phyloP scores from a whole-genome alignment of 2,329 filamentous ascomycete genomes.

The Diaporthe vaccinii region DNA sequence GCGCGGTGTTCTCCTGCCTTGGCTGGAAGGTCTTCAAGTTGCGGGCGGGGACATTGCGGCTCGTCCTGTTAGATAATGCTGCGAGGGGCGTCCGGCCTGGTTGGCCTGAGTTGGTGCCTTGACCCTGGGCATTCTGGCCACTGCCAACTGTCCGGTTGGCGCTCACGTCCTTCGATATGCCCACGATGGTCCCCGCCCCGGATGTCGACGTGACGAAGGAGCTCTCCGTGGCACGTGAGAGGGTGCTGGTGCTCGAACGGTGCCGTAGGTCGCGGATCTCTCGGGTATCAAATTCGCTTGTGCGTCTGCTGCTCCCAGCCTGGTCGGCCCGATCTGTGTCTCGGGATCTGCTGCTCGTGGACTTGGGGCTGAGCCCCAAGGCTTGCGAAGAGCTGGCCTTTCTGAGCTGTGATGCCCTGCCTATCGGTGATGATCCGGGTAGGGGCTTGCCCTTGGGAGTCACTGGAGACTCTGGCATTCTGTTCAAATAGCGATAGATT shows the following conservation, averaged over 20 bases:
- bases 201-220: conserved; percentile 22
- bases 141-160: conserved; percentile 21
- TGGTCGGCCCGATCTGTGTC: not conserved
- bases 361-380: not conserved
- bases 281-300: not conserved
- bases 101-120: not conserved
- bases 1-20: not conserved
- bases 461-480: not conserved
- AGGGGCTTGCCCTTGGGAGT: conserved; percentile 8
- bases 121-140: not conserved
- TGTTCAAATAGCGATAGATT: not conserved
- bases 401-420: not conserved
- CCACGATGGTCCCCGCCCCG: conserved; percentile 27
- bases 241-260: conserved; percentile 17
- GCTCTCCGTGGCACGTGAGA: not conserved
- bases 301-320: not conserved
- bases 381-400: not conserved
- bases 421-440: not conserved
- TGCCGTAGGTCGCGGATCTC: not conserved
- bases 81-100: not conserved
- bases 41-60: not conserved
- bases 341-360: not conserved
- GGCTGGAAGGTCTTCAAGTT: not conserved
- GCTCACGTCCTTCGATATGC: conserved; percentile 21
- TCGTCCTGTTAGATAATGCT: not conserved